Base-by-base conservation (phyloP, 257 asterid species). In the Solanum sejunctum region DNA sequence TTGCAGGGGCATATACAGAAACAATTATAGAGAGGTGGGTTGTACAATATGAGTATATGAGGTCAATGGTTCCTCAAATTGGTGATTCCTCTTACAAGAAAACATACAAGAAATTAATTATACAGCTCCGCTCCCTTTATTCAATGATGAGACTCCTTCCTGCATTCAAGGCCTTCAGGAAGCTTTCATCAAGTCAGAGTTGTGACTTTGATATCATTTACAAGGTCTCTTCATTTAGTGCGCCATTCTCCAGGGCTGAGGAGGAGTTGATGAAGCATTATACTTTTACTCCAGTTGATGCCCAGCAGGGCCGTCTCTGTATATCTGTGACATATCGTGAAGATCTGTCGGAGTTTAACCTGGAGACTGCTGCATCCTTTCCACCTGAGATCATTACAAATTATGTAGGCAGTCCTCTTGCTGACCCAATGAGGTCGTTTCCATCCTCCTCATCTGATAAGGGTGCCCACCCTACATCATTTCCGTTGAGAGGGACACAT, bases 361-460 rank as follows among this genome's bases (percentile, higher is more conserved):
- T 95, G 12, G 98, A 97, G 82, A 79, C 93, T 75, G 85, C 87
- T 72, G 87, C 96, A 56, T 90, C 94, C 10, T 93, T 93, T 80
- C 98, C 98, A 41, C 91, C 97, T 5, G 94, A 92, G 91, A 97
- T 97, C 72, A 97, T 97, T 80, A 60, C 93, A 23, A 97, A 97
- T 88, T 97, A 97, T 87, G 99, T 97, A 26, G 99, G 99, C 43
- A 97, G 98, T 89, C 99, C 98, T 78, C 94, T 94, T 56, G 88
- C 97, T 21, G 95, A 93, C 75, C 97, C 97, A 49, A 85, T 94
- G 89, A 91, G 97, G 90, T 84, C 93, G 84, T 94, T 95, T 88
- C 94, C 96, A 15, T 87, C 93, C 43, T 69, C 87, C 49, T 89
- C 93, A 9, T 85, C 90, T 45, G 94, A 88, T 5, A 94, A 84